A percentile compares a stretch with the other conserved stretches of the same genome.
These are phyloP conservation scores for Ananas comosus DNA, from an alignment of 176 grass and related monocot genomes.

Conservation along the genomic window DNA sequence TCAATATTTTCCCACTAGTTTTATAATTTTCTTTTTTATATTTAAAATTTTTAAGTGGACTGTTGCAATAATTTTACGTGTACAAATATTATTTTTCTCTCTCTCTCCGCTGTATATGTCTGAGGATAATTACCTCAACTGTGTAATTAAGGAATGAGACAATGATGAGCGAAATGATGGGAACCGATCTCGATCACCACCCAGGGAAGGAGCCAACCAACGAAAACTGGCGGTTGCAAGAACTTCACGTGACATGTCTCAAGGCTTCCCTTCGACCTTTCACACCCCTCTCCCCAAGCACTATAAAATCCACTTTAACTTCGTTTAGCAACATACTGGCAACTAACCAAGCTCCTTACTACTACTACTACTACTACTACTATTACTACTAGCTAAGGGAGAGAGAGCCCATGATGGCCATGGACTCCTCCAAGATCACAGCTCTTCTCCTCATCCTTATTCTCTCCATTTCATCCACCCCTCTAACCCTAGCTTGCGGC, in stretches of 20 bases:
- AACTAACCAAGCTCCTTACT: too few species aligned
- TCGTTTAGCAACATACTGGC: too few species aligned
- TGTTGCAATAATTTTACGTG: too few species aligned
- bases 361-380: too few species aligned
- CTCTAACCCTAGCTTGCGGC: slow-evolving; percentile 27
- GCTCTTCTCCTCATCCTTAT: slow-evolving; percentile 42
- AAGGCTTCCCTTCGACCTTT: neutral
- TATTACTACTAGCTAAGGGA: too few species aligned
- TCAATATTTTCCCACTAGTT: too few species aligned
- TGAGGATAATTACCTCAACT: too few species aligned
- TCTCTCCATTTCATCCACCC: slow-evolving; percentile 37
- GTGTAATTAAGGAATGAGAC: neutral
- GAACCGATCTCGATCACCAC: neutral
- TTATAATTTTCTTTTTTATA: too few species aligned
- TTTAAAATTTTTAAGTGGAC: too few species aligned
- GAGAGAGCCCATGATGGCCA: neutral
- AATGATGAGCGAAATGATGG: neutral
- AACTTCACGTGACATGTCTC: neutral
- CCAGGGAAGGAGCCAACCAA: neutral
- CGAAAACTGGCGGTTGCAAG: neutral
- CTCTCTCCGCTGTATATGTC: too few species aligned
- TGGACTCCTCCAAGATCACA: slow-evolving; percentile 54
- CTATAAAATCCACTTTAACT: neutral
- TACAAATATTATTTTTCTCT: too few species aligned
- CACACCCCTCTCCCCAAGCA: neutral